These are phyloP conservation scores for Ogataea methanolica DNA, from an alignment of 805 yeast genomes.

Conservation along the genomic window DNA sequence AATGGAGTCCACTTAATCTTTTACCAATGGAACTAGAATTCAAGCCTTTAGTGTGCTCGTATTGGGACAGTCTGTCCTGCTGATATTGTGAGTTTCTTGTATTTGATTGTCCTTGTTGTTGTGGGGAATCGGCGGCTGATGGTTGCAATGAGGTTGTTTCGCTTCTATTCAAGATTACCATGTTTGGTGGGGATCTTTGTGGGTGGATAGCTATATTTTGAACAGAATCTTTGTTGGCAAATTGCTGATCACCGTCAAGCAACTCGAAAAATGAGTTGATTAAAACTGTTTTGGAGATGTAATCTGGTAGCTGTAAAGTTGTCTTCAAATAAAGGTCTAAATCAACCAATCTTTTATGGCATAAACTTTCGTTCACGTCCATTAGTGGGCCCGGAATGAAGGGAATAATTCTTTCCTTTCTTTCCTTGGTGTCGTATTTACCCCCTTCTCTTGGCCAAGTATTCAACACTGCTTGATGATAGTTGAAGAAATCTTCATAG, in stretches of 20 bases:
- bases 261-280: slow-evolving; percentile 71
- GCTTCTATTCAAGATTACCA: slow-evolving; percentile 23
- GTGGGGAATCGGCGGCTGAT: slow-evolving; percentile 1
- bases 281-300: slow-evolving; percentile 65
- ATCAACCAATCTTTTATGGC: slow-evolving; percentile 50
- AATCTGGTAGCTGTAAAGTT: slow-evolving; percentile 65
- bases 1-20: slow-evolving; percentile 20
- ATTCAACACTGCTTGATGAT: slow-evolving; percentile 79
- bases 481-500: slow-evolving; percentile 94
- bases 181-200: slow-evolving; percentile 27
- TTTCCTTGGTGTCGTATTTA: slow-evolving; percentile 60
- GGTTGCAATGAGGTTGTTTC: slow-evolving; percentile 4
- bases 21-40: slow-evolving; percentile 14
- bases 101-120: slow-evolving; percentile 31
- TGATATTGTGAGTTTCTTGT: slow-evolving; percentile 36
- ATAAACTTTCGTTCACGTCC: slow-evolving; percentile 72
- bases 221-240: slow-evolving; percentile 13
- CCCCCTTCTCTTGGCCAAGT: slow-evolving; percentile 93
- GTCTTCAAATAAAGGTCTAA: slow-evolving; percentile 48
- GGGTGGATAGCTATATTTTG: slow-evolving; percentile 23
- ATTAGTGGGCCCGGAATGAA: slow-evolving; percentile 95
- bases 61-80: slow-evolving; percentile 49
- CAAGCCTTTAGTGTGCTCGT: slow-evolving; percentile 28
- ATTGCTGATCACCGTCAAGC: slow-evolving; percentile 58
- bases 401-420: slow-evolving; percentile 81